A percentile compares a stretch with the other conserved stretches of the same genome.
Conservation (phyloP, 208 protist species). For the Crithidia acanthocephali region DNA sequence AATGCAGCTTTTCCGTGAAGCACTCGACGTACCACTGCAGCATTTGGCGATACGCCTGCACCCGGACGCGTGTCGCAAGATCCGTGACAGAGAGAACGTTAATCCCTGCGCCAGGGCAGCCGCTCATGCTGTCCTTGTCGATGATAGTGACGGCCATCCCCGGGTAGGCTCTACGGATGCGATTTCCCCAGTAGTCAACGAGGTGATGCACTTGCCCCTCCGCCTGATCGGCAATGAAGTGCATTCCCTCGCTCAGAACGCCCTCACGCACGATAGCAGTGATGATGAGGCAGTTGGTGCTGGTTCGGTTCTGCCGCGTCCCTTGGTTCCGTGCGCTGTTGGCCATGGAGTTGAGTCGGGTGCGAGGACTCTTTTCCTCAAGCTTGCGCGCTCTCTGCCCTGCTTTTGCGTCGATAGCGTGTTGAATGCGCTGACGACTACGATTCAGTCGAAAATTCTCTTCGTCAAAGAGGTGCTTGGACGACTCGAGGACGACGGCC, state of each 20-base stretch:
- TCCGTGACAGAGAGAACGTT: slow-evolving; percentile 77
- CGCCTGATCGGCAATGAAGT: slow-evolving; percentile 88
- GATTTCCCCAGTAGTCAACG: slow-evolving; percentile 82
- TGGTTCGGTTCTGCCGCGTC: slow-evolving; percentile 73
- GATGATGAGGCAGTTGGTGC: slow-evolving; percentile 73
- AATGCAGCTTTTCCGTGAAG: slow-evolving; percentile 67
- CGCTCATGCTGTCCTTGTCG: slow-evolving; percentile 76
- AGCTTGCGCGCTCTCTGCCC: slow-evolving; percentile 31
- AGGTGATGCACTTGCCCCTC: slow-evolving; percentile 78
- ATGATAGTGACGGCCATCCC: slow-evolving; percentile 89
- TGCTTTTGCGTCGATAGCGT: slow-evolving; percentile 39
- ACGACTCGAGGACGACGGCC: slow-evolving; percentile 85
- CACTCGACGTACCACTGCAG: slow-evolving; percentile 89
- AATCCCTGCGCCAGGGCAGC: slow-evolving; percentile 77
- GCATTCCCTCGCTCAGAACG: slow-evolving; percentile 75
- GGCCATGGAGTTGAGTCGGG: slow-evolving; percentile 41
- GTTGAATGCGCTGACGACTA: slow-evolving; percentile 54
- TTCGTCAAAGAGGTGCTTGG: slow-evolving; percentile 92
- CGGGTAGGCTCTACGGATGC: slow-evolving; percentile 60
- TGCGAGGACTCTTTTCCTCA: slow-evolving; percentile 45
- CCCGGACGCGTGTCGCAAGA: slow-evolving; percentile 39
- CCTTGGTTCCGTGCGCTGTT: slow-evolving; percentile 36
- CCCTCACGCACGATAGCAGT: slow-evolving; percentile 80
- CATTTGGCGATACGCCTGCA: slow-evolving; percentile 77
- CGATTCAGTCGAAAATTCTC: slow-evolving; percentile 77